These are phyloP conservation scores for Solanum chacoense DNA, from an alignment of 305 asterid species.

Conservation along the genomic window DNA sequence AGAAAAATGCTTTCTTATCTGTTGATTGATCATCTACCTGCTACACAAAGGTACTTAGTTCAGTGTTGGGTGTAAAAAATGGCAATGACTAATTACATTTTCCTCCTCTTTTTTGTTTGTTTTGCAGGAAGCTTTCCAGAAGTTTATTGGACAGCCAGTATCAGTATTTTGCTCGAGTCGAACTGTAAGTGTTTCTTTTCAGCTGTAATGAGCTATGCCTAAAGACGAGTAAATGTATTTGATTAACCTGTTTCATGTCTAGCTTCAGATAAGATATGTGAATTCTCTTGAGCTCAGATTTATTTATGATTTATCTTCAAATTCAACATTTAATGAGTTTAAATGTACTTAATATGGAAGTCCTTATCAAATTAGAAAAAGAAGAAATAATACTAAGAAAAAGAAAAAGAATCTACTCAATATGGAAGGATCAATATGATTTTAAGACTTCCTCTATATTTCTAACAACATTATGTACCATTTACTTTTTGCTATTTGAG, in stretches of 20 bases:
- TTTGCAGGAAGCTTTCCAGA: conserved; percentile 61
- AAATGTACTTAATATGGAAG: background rate
- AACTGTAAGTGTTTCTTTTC: conserved; percentile 46
- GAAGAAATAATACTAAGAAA: background rate
- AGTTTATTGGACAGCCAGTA: conserved; percentile 79
- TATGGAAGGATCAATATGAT: background rate
- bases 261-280: background rate
- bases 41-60: background rate
- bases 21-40: background rate
- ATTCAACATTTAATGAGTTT: background rate
- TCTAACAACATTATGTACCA: background rate
- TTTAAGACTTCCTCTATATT: background rate
- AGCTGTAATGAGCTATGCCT: background rate
- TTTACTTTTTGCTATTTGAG: background rate
- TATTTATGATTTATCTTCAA: background rate
- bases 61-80: background rate
- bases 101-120: background rate
- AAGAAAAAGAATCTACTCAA: background rate
- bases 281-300: background rate
- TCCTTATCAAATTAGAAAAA: background rate
- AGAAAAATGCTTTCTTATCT: background rate
- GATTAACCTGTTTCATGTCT: background rate
- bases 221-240: background rate
- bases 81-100: background rate
- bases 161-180: conserved; percentile 78